Percentiles rank a stretch among this genome's conserved stretches.
phyloP scores from a whole-genome alignment of 148 eudicot genomes.

The Rhododendron ferrugineum region DNA sequence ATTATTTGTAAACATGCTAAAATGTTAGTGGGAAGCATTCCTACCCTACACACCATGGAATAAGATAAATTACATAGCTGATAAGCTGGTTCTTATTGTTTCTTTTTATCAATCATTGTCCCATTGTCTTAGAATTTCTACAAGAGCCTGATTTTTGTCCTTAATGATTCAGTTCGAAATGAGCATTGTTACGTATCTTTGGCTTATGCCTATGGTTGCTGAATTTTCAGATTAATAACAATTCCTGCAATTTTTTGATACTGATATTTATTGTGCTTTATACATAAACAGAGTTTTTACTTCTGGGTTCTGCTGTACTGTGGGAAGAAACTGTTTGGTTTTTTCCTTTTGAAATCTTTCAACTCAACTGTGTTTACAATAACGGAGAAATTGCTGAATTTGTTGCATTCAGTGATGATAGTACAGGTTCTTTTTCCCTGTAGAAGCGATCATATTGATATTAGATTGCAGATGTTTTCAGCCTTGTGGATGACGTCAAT shows the following conservation, averaged over 20 bases:
- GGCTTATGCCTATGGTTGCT: background rate
- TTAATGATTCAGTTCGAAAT: background rate
- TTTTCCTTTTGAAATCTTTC: background rate
- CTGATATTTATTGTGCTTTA: background rate
- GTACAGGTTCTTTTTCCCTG: background rate
- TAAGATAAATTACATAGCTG: background rate
- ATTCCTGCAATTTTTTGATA: background rate
- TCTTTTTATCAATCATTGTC: background rate
- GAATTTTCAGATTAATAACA: background rate
- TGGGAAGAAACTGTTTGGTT: background rate
- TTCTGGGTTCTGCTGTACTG: background rate
- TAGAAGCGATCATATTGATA: background rate
- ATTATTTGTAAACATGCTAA: background rate
- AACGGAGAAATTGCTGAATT: background rate
- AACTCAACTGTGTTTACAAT: background rate
- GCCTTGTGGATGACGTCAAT: background rate
- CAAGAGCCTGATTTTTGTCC: constrained; percentile 1
- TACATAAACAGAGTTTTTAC: background rate
- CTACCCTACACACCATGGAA: background rate
- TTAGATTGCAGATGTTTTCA: background rate
- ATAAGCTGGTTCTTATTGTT: background rate
- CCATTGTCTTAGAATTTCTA: background rate
- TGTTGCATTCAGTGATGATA: background rate
- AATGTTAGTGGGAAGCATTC: background rate
- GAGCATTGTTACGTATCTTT: background rate